Conservation (phyloP, 768 basidiomycete genomes). For the Fomitopsis serialis region DNA sequence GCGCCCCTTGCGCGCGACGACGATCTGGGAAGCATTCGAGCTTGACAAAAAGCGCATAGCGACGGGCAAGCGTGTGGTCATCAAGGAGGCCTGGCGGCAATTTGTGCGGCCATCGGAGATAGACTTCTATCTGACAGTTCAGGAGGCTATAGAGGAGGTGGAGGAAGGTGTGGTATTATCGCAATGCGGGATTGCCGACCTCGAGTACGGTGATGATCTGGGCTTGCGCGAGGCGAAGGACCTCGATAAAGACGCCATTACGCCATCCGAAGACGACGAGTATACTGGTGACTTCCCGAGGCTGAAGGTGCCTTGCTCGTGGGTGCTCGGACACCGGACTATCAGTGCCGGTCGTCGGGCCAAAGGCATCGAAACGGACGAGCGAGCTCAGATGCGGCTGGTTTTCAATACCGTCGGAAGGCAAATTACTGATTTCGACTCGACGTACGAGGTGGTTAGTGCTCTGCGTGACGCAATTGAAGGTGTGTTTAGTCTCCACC, state of each 20-base stretch:
- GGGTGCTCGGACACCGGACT: no score
- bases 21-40: constrained; percentile 8
- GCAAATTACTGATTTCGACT: no score
- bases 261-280: no score
- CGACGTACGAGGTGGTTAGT: no score
- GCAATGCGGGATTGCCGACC: neutral
- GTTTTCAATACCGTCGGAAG: no score
- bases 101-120: constrained; percentile 1
- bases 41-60: neutral
- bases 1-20: constrained; percentile 8
- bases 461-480: no score
- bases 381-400: no score
- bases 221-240: neutral
- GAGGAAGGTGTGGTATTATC: neutral
- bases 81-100: constrained; percentile 13
- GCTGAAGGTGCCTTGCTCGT: no score
- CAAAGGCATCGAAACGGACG: no score
- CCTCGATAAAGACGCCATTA: neutral
- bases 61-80: neutral
- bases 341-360: no score
- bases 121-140: constrained; percentile 1
- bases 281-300: no score
- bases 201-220: neutral
- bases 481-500: no score
- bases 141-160: neutral